Evolutionary conservation across 208 protist species (phyloP).

Genomic region (Leishmania tarentolae): DNA sequence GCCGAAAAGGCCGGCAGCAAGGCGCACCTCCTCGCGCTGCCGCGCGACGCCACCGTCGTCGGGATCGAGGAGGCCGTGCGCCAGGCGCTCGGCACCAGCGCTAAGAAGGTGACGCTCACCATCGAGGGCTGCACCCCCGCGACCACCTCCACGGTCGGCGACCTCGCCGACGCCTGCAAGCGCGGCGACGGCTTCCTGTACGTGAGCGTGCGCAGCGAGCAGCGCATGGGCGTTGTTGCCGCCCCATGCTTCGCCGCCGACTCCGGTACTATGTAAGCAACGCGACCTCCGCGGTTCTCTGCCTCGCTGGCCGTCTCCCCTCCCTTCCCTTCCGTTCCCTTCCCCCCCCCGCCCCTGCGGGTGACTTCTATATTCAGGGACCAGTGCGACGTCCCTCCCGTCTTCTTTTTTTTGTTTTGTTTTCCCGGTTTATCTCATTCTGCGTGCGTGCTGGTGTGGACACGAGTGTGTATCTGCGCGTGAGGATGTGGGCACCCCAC

Average conservation of each 20-base stretch:
- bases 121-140: slow-evolving; percentile 29
- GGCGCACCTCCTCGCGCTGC: slow-evolving; percentile 16
- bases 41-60: slow-evolving; percentile 20
- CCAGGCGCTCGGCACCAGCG: background rate
- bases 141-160: slow-evolving; percentile 10
- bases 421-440: background rate
- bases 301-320: background rate
- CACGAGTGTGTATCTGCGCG: too few species aligned
- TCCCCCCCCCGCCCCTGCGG: background rate
- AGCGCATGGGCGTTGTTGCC: background rate
- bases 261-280: background rate
- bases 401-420: background rate
- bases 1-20: slow-evolving; percentile 9
- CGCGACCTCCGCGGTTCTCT: background rate
- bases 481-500: background rate
- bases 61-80: slow-evolving; percentile 21
- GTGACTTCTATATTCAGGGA: background rate
- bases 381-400: background rate
- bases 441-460: background rate
- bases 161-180: slow-evolving; percentile 13
- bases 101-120: slow-evolving; percentile 24
- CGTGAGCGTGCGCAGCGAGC: slow-evolving; percentile 11
- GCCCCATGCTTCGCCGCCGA: background rate
- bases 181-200: slow-evolving; percentile 22
- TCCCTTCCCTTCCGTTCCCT: background rate